Evolutionary conservation across 2,329 filamentous ascomycete genomes (phyloP).

Genomic region (Colletotrichum endophyticum): DNA sequence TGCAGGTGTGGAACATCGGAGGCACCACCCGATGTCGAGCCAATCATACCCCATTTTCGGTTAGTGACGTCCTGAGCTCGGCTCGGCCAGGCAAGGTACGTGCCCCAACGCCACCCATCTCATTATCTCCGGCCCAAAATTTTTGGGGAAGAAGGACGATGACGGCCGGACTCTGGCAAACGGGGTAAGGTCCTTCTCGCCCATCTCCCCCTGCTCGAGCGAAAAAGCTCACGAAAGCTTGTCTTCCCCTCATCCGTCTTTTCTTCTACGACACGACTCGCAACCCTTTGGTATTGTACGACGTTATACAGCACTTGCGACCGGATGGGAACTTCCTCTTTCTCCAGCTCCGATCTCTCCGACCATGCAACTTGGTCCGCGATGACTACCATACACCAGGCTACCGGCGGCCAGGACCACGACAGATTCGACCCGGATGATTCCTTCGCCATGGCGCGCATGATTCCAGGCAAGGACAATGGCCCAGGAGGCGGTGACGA

Average conservation of each 20-base stretch:
- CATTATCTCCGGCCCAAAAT: constrained; percentile 21
- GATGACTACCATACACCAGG: constrained; percentile 14
- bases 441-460: constrained; percentile 32
- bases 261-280: neutral
- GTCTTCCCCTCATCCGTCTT: neutral
- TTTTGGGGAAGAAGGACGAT: constrained; percentile 12
- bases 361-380: constrained; percentile 18
- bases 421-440: constrained; percentile 32
- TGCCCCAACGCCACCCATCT: constrained; percentile 18
- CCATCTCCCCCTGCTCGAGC: neutral
- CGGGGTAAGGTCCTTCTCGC: constrained; percentile 13
- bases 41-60: neutral
- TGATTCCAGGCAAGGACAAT: constrained; percentile 26
- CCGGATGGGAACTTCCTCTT: neutral
- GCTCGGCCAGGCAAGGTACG: constrained; percentile 7
- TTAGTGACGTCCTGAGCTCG: neutral
- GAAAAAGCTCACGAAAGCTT: constrained; percentile 12
- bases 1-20: neutral
- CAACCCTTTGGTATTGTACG: neutral
- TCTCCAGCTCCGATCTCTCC: constrained; percentile 2
- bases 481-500: constrained; percentile 35
- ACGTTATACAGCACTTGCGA: neutral
- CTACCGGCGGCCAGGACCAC: constrained; percentile 27
- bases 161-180: constrained; percentile 12
- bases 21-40: neutral